Evolutionary conservation across 495 filamentous ascomycete genomes (phyloP).

Genomic region (Aspergillus bridgeri): DNA sequence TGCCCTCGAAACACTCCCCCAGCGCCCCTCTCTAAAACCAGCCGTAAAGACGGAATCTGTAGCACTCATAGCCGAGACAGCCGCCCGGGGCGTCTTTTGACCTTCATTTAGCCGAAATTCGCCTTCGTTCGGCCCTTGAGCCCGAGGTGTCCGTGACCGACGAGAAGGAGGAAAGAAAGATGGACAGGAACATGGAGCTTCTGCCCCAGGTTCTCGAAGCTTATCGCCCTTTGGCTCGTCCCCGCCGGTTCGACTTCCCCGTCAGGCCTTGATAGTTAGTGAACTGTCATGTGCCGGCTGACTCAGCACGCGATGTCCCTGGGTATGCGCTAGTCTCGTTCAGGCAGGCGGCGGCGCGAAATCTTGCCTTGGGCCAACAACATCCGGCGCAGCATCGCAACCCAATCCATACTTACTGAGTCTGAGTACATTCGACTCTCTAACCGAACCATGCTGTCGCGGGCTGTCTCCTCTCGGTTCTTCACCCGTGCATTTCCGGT

Average conservation of each 20-base stretch:
- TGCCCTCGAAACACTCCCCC: not conserved
- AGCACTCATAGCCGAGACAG: not conserved
- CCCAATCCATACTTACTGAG: no score
- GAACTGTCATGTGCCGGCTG: conserved; percentile 43
- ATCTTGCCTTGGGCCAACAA: no score
- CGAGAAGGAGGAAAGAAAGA: conserved; percentile 9
- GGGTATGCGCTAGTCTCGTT: no score
- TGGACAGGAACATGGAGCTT: conserved; percentile 9
- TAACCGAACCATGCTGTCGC: not conserved
- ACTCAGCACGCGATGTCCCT: conserved; percentile 19
- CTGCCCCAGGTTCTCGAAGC: conserved; percentile 20
- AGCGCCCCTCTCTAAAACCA: not conserved
- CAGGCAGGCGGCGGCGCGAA: no score
- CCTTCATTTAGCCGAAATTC: not conserved
- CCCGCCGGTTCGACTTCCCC: conserved; percentile 30
- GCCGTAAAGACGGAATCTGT: not conserved
- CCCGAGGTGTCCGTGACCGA: not conserved
- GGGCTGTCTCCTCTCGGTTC: not conserved
- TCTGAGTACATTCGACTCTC: no score
- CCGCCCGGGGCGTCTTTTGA: not conserved
- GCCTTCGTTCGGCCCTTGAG: not conserved
- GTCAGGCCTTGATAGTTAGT: conserved; percentile 21
- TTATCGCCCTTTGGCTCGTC: conserved; percentile 37
- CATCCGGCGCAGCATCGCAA: no score
- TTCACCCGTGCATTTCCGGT: not conserved